Evolutionary conservation across 495 filamentous ascomycete species (phyloP).

Genomic region (Lasiosphaeris hirsuta): DNA sequence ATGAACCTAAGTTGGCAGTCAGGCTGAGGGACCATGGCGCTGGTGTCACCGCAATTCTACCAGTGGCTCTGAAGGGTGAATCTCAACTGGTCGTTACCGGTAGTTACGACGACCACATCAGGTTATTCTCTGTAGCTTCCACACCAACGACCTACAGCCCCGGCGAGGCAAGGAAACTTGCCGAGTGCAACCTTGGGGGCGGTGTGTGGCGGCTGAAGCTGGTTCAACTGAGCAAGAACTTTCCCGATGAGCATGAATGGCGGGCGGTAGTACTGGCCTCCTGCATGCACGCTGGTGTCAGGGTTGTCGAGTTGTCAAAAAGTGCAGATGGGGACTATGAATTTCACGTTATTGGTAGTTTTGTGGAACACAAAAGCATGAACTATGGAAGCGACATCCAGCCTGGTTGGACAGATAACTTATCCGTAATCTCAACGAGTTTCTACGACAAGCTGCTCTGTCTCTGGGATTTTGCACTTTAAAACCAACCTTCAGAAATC

Average conservation of each 20-base stretch:
- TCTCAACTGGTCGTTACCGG: conserved; percentile 70
- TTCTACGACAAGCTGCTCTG: conserved; percentile 85
- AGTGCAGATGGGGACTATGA: conserved; percentile 45
- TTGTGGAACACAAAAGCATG: conserved; percentile 91
- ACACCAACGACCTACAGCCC: conserved; percentile 23
- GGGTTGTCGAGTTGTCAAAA: conserved; percentile 52
- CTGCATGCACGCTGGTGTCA: conserved; percentile 87
- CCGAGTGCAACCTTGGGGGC: conserved; percentile 68
- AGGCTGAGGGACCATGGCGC: conserved; percentile 61
- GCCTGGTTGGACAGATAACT: conserved; percentile 28
- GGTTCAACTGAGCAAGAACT: conserved; percentile 31
- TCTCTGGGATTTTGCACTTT: conserved; percentile 59
- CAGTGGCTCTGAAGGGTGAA: conserved; percentile 46
- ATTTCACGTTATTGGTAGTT: conserved; percentile 66
- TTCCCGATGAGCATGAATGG: conserved; percentile 19
- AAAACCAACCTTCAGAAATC: too few species aligned
- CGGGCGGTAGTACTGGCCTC: conserved; percentile 67
- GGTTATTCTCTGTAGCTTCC: conserved; percentile 56
- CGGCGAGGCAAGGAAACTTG: conserved; percentile 44
- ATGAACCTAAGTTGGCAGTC: conserved; percentile 32
- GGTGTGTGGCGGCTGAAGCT: conserved; percentile 88
- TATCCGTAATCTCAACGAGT: conserved; percentile 71
- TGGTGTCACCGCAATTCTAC: conserved; percentile 85
- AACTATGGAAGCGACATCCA: conserved; percentile 86
- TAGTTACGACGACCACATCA: conserved; percentile 84